phyloP scores from a whole-genome alignment of 345 rosid species.

The Psidium friedrichsthalianum region DNA sequence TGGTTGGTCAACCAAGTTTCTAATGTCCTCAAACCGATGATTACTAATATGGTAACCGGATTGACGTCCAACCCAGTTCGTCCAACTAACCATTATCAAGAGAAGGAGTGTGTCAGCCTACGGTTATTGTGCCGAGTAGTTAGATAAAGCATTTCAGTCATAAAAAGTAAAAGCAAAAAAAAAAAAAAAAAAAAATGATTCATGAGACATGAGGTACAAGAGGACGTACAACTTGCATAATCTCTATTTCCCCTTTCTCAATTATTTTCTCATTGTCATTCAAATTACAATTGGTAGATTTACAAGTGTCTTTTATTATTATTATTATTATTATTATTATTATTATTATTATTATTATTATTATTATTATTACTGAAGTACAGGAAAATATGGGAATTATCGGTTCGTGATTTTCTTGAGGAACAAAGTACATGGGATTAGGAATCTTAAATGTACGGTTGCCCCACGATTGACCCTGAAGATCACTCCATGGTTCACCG shows the following conservation, averaged over 20 bases:
- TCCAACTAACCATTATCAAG: too few relatives aligned
- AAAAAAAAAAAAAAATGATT: too few relatives aligned
- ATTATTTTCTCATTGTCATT: neutral
- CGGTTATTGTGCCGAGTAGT: neutral
- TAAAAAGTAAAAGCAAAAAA: neutral
- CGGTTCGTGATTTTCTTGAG: neutral
- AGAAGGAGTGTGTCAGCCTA: too few relatives aligned
- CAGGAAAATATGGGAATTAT: neutral
- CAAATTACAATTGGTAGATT: neutral
- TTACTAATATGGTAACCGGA: too few relatives aligned
- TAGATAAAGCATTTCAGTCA: neutral
- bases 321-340: too few relatives aligned
- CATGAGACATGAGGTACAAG: neutral
- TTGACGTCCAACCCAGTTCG: too few relatives aligned
- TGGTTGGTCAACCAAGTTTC: neutral
- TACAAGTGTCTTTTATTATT: too few relatives aligned
- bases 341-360: too few relatives aligned
- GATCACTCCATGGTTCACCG: constrained; percentile 14
- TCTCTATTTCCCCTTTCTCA: neutral
- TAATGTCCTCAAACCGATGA: too few relatives aligned
- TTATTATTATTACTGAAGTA: neutral
- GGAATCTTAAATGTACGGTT: constrained; percentile 11
- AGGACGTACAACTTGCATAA: neutral
- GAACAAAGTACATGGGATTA: constrained; percentile 13
- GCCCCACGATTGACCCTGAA: constrained; percentile 9